A percentile compares a stretch with the other conserved stretches of the same genome.
These are phyloP conservation scores for Pulveroboletus sp. DNA, from an alignment of 1,284 basidiomycete species.

Conservation along the genomic window DNA sequence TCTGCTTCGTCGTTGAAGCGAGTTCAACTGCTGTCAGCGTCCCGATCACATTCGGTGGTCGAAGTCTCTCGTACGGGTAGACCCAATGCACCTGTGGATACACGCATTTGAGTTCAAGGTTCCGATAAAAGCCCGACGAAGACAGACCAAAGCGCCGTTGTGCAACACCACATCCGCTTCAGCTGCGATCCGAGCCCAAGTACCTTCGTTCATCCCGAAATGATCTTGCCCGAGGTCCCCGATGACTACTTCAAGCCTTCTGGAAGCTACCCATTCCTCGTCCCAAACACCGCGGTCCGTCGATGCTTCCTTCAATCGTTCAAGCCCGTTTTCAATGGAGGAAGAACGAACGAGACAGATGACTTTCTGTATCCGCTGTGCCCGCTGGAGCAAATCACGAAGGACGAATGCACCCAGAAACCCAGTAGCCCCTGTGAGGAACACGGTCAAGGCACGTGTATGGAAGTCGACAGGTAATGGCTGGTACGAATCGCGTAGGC, in stretches of 20 bases:
- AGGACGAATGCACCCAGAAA: constrained; percentile 96
- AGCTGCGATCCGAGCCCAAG: constrained; percentile 68
- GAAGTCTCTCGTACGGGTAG: constrained; percentile 93
- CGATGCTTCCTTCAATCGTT: constrained; percentile 75
- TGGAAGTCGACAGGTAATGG: constrained; percentile 51
- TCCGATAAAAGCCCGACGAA: not conserved
- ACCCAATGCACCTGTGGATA: constrained; percentile 90
- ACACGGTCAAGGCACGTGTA: constrained; percentile 66
- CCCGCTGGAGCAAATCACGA: constrained; percentile 69
- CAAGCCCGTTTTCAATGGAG: constrained; percentile 60
- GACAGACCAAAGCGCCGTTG: constrained; percentile 90
- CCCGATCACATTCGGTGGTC: constrained; percentile 87
- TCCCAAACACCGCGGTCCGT: constrained; percentile 90
- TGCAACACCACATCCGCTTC: constrained; percentile 89
- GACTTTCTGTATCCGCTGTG: constrained; percentile 75
- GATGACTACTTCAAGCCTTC: constrained; percentile 78
- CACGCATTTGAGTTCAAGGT: not conserved
- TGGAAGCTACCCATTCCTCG: constrained; percentile 75
- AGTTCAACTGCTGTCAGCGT: constrained; percentile 85
- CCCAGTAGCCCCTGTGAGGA: constrained; percentile 96
- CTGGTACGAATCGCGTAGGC: constrained; percentile 61
- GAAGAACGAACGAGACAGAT: constrained; percentile 87
- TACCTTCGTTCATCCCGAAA: constrained; percentile 70
- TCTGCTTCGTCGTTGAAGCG: constrained; percentile 72
- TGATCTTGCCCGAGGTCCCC: constrained; percentile 81